A percentile compares a stretch with the other conserved stretches of the same genome.
Conservation (phyloP, 2,329 filamentous ascomycete species). For the Sporothrix pallida region DNA sequence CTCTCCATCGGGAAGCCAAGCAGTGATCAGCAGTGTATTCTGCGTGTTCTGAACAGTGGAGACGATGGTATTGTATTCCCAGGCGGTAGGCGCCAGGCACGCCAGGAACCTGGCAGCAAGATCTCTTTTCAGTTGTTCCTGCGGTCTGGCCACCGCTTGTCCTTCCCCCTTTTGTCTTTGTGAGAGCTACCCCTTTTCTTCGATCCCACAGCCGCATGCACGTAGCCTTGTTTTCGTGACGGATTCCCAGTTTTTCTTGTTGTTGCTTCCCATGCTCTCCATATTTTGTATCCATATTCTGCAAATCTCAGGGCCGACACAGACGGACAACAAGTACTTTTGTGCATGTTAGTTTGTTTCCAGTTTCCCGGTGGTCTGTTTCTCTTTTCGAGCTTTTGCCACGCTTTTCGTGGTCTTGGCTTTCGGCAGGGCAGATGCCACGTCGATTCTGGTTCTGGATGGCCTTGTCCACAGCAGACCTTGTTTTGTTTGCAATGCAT, state of each 20-base stretch:
- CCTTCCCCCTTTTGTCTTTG: not conserved
- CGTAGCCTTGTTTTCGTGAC: not conserved
- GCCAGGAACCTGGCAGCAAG: not conserved
- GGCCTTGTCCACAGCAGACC: not conserved
- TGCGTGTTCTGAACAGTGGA: conserved; percentile 15
- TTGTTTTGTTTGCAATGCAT: not conserved
- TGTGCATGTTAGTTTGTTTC: conserved; percentile 11
- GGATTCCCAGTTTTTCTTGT: not conserved
- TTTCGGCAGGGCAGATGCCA: not conserved
- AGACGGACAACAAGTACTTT: not conserved
- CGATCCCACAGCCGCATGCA: not conserved
- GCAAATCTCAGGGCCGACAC: not conserved
- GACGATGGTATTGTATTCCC: not conserved
- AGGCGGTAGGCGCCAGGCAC: not conserved
- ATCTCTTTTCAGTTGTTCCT: no score
- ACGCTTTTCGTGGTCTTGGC: conserved; percentile 7
- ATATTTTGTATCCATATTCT: not conserved
- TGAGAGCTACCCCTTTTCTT: not conserved
- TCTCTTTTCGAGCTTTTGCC: not conserved
- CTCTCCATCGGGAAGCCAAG: conserved; percentile 20
- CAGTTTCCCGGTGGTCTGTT: not conserved
- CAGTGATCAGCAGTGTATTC: conserved; percentile 17
- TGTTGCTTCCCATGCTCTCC: no score
- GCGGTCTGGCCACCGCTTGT: not conserved
- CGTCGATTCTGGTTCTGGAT: not conserved